Conservation (phyloP, 75 land plant genomes). For the Pinus tabuliformis region DNA sequence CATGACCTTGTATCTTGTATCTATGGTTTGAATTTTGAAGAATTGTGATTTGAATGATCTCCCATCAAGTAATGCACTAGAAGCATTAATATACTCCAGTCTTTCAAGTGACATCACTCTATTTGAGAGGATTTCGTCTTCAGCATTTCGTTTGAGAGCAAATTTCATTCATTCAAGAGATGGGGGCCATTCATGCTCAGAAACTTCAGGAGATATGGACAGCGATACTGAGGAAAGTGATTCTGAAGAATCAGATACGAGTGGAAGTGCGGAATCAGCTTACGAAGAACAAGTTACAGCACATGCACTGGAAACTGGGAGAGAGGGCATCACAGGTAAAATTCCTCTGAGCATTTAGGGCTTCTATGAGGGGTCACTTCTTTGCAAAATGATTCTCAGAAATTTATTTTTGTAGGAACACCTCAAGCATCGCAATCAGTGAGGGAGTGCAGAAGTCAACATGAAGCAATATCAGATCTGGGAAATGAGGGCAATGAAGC, state of each 20-base stretch:
- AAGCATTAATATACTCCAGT: constrained; percentile 60
- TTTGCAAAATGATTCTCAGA: background rate
- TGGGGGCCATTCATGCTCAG: constrained; percentile 45
- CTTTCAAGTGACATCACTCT: constrained; percentile 85
- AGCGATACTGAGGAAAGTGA: constrained; percentile 37
- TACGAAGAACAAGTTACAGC: constrained; percentile 30
- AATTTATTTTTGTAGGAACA: constrained; percentile 4
- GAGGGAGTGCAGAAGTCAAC: constrained; percentile 1
- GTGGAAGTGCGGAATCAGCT: constrained; percentile 34
- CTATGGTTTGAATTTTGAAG: constrained; percentile 26
- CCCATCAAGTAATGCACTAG: constrained; percentile 52
- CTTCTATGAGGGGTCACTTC: background rate
- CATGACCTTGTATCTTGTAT: background rate
- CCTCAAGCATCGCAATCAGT: background rate
- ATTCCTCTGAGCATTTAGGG: background rate
- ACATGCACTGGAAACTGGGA: constrained; percentile 15
- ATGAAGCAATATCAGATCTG: background rate
- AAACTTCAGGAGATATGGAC: constrained; percentile 65
- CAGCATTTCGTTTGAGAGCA: constrained; percentile 71
- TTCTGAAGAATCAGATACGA: constrained; percentile 46
- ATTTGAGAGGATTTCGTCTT: constrained; percentile 81
- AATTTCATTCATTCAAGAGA: constrained; percentile 41
- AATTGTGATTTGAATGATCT: constrained; percentile 57
- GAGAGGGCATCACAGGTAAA: constrained; percentile 6
- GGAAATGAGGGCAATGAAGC: constrained; percentile 2